A percentile compares a stretch with the other conserved stretches of the same genome.
These are phyloP conservation scores for Coprinopsis cinerea DNA, from an alignment of 768 basidiomycete genomes.

Conservation along the genomic window DNA sequence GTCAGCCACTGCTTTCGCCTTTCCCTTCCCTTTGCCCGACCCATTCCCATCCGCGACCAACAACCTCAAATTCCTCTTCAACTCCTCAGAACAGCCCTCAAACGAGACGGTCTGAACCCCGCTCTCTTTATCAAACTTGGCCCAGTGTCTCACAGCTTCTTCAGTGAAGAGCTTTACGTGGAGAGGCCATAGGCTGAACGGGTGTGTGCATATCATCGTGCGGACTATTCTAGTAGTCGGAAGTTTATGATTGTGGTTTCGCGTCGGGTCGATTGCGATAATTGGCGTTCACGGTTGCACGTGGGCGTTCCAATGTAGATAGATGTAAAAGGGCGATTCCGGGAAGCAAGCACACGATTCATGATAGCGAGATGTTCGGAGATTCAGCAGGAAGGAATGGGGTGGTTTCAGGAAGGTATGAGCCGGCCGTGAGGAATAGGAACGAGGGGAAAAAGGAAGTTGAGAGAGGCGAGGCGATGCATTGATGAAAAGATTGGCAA, in stretches of 20 bases:
- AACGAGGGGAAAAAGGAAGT: constrained; percentile 1
- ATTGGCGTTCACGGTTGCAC: too few species aligned
- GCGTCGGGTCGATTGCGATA: too few species aligned
- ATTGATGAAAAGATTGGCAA: not conserved
- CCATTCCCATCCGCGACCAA: not conserved
- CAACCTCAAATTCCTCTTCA: too few species aligned
- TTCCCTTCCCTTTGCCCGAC: not conserved
- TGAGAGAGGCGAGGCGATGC: not conserved
- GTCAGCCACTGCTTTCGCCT: not conserved
- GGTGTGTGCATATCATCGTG: constrained; percentile 57
- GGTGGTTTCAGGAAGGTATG: not conserved
- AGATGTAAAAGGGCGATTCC: too few species aligned
- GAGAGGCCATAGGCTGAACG: constrained; percentile 69
- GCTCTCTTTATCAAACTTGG: constrained; percentile 16
- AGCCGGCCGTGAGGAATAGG: too few species aligned
- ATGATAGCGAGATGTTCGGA: too few species aligned
- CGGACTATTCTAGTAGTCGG: constrained; percentile 45
- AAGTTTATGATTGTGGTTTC: too few species aligned
- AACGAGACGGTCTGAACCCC: not conserved
- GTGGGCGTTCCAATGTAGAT: too few species aligned
- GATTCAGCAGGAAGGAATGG: too few species aligned
- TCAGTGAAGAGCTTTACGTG: constrained; percentile 70
- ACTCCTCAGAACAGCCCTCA: too few species aligned
- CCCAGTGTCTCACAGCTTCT: constrained; percentile 54
- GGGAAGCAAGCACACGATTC: too few species aligned